Evolutionary conservation across 768 basidiomycete species (phyloP).

Genomic region (Leccinum disarticulatum): DNA sequence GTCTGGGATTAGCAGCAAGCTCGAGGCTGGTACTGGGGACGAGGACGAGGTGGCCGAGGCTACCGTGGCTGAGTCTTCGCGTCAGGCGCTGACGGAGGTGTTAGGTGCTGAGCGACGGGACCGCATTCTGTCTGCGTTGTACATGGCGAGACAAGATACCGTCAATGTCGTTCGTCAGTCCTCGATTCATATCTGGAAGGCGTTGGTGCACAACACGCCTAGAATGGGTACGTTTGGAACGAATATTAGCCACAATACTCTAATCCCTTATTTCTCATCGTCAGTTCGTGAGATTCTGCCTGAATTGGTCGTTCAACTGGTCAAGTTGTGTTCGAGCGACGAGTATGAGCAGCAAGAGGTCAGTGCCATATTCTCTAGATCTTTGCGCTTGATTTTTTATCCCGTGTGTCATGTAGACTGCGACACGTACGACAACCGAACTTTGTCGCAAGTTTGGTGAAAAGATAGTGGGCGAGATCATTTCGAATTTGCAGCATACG

Average conservation of each 20-base stretch:
- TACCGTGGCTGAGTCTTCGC: conserved; percentile 71
- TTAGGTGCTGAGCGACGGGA: conserved; percentile 88
- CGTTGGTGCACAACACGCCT: conserved; percentile 91
- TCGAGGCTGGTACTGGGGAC: conserved; percentile 71
- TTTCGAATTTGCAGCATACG: conserved; percentile 71
- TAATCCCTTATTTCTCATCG: conserved; percentile 10
- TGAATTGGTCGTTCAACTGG: conserved; percentile 72
- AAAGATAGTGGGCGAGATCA: conserved; percentile 79
- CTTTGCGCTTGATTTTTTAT: not conserved
- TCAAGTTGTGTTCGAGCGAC: no score
- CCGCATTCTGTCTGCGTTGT: conserved; percentile 86
- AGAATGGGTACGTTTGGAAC: conserved; percentile 60
- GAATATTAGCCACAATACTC: not conserved
- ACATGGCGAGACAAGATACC: conserved; percentile 90
- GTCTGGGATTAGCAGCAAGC: conserved; percentile 91
- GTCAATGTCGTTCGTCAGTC: conserved; percentile 87
- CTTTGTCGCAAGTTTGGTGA: conserved; percentile 96
- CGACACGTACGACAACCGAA: conserved; percentile 83
- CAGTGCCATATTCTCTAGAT: accelerated
- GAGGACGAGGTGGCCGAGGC: conserved; percentile 68
- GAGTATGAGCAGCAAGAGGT: no score
- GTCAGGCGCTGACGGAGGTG: conserved; percentile 82
- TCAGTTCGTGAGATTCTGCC: conserved; percentile 88
- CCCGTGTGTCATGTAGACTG: conserved; percentile 47
- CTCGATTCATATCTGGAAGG: conserved; percentile 97